Conservation (phyloP, 2,329 filamentous ascomycete genomes). For the Trichoderma hamatum region DNA sequence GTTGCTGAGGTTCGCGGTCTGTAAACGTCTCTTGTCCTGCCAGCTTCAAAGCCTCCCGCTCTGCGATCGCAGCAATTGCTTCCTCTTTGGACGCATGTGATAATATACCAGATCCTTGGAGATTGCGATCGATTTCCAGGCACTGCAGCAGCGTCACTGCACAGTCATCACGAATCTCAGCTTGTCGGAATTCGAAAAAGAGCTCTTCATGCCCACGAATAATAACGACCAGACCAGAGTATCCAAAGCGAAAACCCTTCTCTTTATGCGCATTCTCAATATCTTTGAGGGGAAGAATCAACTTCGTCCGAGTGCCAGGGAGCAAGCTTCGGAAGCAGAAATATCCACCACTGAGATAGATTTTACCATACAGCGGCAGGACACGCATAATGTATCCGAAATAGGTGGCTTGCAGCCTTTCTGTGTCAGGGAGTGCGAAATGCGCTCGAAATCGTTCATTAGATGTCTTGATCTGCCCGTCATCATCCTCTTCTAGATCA, state of each 20-base stretch:
- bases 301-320: constrained; percentile 85
- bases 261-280: constrained; percentile 94
- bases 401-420: constrained; percentile 85
- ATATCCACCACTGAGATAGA: constrained; percentile 85
- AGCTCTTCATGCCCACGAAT: constrained; percentile 93
- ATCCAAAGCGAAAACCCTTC: constrained; percentile 90
- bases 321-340: constrained; percentile 94
- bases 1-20: constrained; percentile 55
- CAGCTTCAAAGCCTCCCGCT: constrained; percentile 78
- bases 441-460: constrained; percentile 86
- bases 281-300: constrained; percentile 87
- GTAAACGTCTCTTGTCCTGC: constrained; percentile 62
- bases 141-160: constrained; percentile 77
- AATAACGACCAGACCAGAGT: constrained; percentile 87
- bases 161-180: constrained; percentile 84
- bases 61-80: constrained; percentile 75
- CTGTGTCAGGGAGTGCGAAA: constrained; percentile 83
- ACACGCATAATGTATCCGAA: constrained; percentile 92
- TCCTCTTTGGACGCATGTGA: constrained; percentile 70
- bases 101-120: constrained; percentile 70
- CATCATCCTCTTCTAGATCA: constrained; percentile 58
- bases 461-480: constrained; percentile 65
- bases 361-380: constrained; percentile 90
- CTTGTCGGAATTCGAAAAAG: constrained; percentile 87
- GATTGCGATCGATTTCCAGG: constrained; percentile 71